These are phyloP conservation scores for Telfairia occidentalis DNA, from an alignment of 331 rosid genomes.

Conservation along the genomic window DNA sequence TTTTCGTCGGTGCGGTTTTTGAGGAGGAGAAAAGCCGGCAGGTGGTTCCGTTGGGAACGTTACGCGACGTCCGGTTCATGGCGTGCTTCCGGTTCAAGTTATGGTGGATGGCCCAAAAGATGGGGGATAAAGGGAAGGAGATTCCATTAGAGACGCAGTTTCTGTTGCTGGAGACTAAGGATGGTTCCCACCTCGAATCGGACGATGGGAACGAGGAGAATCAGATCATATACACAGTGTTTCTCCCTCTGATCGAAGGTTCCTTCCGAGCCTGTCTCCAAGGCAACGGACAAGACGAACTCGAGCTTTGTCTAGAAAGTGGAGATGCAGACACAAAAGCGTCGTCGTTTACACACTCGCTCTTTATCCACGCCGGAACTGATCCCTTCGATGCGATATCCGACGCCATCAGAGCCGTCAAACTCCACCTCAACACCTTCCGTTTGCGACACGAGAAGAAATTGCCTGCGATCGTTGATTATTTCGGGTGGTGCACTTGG, in stretches of 20 bases:
- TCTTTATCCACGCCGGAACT: slow-evolving; percentile 47
- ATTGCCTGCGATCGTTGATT: slow-evolving; percentile 52
- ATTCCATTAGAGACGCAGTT: slow-evolving; percentile 82
- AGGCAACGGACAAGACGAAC: slow-evolving; percentile 40
- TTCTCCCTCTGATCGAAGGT: slow-evolving; percentile 72
- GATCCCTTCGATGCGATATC: slow-evolving; percentile 54
- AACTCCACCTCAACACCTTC: slow-evolving; percentile 47
- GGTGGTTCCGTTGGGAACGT: slow-evolving; percentile 44
- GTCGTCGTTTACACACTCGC: slow-evolving; percentile 48
- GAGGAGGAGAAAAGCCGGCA: slow-evolving; percentile 44
- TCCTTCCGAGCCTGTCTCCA: slow-evolving; percentile 66
- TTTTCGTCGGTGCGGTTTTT: slow-evolving; percentile 48
- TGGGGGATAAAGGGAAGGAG: slow-evolving; percentile 65
- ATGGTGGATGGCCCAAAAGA: slow-evolving; percentile 97
- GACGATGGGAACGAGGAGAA: slow-evolving; percentile 28
- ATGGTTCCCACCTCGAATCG: slow-evolving; percentile 58
- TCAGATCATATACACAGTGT: slow-evolving; percentile 52
- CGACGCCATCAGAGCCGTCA: slow-evolving; percentile 45
- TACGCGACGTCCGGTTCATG: slow-evolving; percentile 51
- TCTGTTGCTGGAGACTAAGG: slow-evolving; percentile 53
- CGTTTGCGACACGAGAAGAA: slow-evolving; percentile 74
- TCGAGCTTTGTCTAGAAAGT: slow-evolving; percentile 79
- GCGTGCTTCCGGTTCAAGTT: slow-evolving; percentile 85
- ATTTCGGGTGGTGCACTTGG: slow-evolving; percentile 94
- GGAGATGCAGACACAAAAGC: slow-evolving; percentile 56